Conservation (phyloP, 257 asterid genomes). For the Solanum bukasovii region DNA sequence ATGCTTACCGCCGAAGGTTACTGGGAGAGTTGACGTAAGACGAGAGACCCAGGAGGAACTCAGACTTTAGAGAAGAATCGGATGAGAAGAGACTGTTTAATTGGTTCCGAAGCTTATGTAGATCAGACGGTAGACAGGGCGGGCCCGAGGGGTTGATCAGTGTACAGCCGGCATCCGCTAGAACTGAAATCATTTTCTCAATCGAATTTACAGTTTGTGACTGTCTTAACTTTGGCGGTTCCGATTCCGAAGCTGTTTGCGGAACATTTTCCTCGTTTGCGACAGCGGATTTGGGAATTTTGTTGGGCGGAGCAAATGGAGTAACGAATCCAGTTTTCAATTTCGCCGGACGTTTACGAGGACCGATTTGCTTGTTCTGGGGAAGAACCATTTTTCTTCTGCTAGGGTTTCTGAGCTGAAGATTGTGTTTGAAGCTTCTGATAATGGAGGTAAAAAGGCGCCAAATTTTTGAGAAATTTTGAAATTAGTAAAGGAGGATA, state of each 20-base stretch:
- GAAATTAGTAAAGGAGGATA: not conserved
- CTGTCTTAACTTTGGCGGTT: not conserved
- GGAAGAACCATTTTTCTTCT: slow-evolving; percentile 16
- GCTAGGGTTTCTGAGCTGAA: not conserved
- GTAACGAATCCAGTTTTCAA: slow-evolving; percentile 34
- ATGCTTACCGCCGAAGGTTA: not conserved
- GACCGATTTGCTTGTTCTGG: not conserved
- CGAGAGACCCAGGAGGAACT: slow-evolving; percentile 51
- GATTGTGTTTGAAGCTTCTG: not conserved
- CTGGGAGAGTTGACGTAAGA: slow-evolving; percentile 32
- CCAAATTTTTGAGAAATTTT: not conserved
- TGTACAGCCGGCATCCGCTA: slow-evolving; percentile 80
- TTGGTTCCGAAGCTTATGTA: slow-evolving; percentile 49
- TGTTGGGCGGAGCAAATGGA: slow-evolving; percentile 32
- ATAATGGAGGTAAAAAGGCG: not conserved
- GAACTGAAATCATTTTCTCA: slow-evolving; percentile 39
- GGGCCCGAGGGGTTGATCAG: slow-evolving; percentile 52
- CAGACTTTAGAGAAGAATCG: slow-evolving; percentile 41
- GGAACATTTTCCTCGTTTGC: not conserved
- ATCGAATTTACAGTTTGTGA: not conserved
- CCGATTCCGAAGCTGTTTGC: not conserved
- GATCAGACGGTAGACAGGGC: slow-evolving; percentile 58
- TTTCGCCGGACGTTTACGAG: slow-evolving; percentile 49
- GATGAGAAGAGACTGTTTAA: slow-evolving; percentile 38
- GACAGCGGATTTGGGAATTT: slow-evolving; percentile 26